phyloP scores from a whole-genome alignment of 306 rosid species.

The Calophaca sinica region DNA sequence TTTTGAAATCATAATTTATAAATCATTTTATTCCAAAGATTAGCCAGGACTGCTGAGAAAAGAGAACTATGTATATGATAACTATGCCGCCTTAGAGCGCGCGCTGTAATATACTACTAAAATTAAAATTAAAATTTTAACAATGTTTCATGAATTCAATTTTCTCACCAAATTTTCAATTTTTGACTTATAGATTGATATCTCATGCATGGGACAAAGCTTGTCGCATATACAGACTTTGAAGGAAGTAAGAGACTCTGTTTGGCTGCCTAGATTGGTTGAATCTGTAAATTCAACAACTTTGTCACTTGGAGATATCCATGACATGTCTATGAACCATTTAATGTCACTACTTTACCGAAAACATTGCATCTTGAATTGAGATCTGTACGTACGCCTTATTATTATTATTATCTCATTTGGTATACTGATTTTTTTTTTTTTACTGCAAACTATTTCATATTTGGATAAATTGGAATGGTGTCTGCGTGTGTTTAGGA shows the following conservation, averaged over 20 bases:
- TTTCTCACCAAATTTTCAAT: conserved; percentile 3
- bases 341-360: conserved; percentile 60
- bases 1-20: too few relatives aligned
- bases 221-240: conserved; percentile 58
- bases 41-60: too few relatives aligned
- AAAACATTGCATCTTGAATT: conserved; percentile 42
- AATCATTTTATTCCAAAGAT: too few relatives aligned
- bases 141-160: background rate
- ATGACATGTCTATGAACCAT: conserved; percentile 40
- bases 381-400: background rate
- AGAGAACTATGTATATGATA: too few relatives aligned
- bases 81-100: too few relatives aligned
- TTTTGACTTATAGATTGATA: conserved; percentile 51
- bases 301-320: conserved; percentile 34
- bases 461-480: too few relatives aligned
- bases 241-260: conserved; percentile 64
- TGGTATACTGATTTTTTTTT: background rate
- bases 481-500: too few relatives aligned
- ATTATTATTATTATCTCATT: background rate
- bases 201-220: conserved; percentile 68
- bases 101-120: too few relatives aligned
- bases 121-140: too few relatives aligned
- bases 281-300: conserved; percentile 53
- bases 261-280: conserved; percentile 67
- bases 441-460: background rate